Evolutionary conservation across 768 basidiomycete species (phyloP).

Genomic region (Hemileccinum rubropunctum): DNA sequence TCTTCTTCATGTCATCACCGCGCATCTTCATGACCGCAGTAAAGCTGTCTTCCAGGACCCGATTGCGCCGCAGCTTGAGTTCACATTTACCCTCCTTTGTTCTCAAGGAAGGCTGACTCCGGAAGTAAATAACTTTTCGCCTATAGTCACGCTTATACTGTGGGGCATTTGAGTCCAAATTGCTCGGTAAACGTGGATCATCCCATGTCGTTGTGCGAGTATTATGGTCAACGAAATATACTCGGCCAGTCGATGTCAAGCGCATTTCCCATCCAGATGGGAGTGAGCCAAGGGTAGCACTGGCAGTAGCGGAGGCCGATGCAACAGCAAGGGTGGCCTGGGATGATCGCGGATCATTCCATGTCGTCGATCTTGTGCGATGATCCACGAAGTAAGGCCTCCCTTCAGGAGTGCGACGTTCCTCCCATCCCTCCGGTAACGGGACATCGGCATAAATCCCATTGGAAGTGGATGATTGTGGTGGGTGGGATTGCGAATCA

Average conservation of each 20-base stretch:
- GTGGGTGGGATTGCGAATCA: conserved; percentile 14
- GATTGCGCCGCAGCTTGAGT: conserved; percentile 74
- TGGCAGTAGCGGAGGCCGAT: conserved; percentile 42
- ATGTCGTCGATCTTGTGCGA: conserved; percentile 82
- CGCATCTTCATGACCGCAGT: conserved; percentile 78
- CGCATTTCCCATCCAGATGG: conserved; percentile 97
- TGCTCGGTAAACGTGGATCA: conserved; percentile 81
- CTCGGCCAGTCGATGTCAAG: conserved; percentile 75
- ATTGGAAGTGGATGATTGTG: conserved; percentile 31
- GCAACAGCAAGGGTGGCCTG: conserved; percentile 47
- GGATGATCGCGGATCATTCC: conserved; percentile 78
- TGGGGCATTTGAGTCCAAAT: conserved; percentile 85
- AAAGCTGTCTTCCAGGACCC: conserved; percentile 86
- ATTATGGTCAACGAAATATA: conserved; percentile 94
- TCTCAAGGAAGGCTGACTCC: conserved; percentile 84
- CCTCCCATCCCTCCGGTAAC: conserved; percentile 89
- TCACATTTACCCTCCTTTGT: conserved; percentile 79
- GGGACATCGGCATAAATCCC: conserved; percentile 57
- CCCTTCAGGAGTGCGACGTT: conserved; percentile 86
- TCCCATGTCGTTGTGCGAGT: conserved; percentile 91
- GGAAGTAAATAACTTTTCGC: conserved; percentile 89
- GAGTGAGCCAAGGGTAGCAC: conserved; percentile 70
- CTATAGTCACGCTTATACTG: conserved; percentile 95
- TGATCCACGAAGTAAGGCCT: conserved; percentile 76
- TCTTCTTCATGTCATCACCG: conserved; percentile 66